Base-by-base conservation (phyloP, 345 rosid genomes). In the Eucalyptus melliodora region DNA sequence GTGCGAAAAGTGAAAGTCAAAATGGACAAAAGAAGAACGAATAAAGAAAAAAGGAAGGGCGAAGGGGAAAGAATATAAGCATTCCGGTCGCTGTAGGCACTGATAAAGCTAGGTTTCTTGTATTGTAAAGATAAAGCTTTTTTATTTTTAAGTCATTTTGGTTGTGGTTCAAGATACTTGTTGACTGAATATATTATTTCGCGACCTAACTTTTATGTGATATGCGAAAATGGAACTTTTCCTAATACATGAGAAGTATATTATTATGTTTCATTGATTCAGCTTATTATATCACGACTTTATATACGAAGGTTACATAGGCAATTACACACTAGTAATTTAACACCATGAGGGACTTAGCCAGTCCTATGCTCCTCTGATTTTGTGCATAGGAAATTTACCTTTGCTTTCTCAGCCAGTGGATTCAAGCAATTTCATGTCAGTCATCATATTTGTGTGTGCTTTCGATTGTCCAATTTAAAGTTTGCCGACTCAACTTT, bases 221-320 rank as follows among this genome's bases (percentile, higher is more conserved):
- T 62, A 6, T 2, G 6, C 31, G 1, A 27, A 6, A 12, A 27
- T 27, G 69, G n/a, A 60, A 26, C 67, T 60, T 27, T 60, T 60
- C 8, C 4, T 60, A 26, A 60, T 60, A 12, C 2, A 60, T 60
- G n/a, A 26, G n/a, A 62, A 62, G 8, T 27, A 62, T 27, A 27
- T 62, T 30, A 6, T 12, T 12, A 27, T 27, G 16, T 62, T 62
- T 13, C 0, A 1, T 0, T 27, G 69, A 27, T 62, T 27, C 31
- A 27, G 31, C 69, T 62, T 62, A 62, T 0, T 12, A 62, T 62
- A 62, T 62, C 31, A 60, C 3, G 4, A 62, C 16, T 27, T 27
- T 62, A 62, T 62, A 6, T 27, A 16, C 11, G 26, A 21, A 21
- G 1, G 11, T 53, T 53, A 53, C 11, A 21, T 4, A 53, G 1